Base-by-base conservation (phyloP, 805 yeast species). In the Zygosaccharomyces kombuchaensis region DNA sequence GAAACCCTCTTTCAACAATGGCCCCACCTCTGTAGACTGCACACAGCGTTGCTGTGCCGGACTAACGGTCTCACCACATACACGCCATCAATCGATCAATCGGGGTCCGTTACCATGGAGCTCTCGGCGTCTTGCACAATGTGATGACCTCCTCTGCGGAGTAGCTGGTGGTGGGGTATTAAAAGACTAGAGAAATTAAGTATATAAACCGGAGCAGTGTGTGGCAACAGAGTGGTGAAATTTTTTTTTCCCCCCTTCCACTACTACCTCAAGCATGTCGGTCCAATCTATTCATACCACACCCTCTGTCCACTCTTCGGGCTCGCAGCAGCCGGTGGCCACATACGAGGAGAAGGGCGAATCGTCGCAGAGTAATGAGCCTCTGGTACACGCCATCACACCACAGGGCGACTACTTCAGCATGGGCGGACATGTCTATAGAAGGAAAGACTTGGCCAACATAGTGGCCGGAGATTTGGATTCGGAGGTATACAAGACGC, bases 391-490 rank as follows among this genome's bases (percentile, higher is more conserved):
- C 14, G 45, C 50, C 29, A 49, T 60, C 4, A 62, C 66, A 9
- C 54, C 53, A n/a, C 59, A 66, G 39, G 69, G 70, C 36, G 72
- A 68, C 31, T 53, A 58, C 35, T 54, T 73, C 37, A 71, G 68
- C 46, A 54, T 73, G 41, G 77, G 76, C 7, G 59, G 66, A 41
- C 60, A 59, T 21, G 68, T 69, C 10, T 71, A 78, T 62, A 69
- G 71, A 45, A 72, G 77, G 44, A 70, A 70, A 23, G 89, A 83
- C 45, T 74, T 83, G 51, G 62, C 78, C 52, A 69, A 70, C 27
- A 88, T 87, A 2, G 81, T 82, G 57, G 86, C 84, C 12, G 86
- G 85, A 56, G 64, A 62, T 23, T 59, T 76, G 51, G 70, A 72
- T 57, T 73, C 74, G 12, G 73, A 70, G 45, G 62, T 67, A 47